phyloP scores from a whole-genome alignment of 768 basidiomycete genomes.

The Pleurotus cornucopiae region DNA sequence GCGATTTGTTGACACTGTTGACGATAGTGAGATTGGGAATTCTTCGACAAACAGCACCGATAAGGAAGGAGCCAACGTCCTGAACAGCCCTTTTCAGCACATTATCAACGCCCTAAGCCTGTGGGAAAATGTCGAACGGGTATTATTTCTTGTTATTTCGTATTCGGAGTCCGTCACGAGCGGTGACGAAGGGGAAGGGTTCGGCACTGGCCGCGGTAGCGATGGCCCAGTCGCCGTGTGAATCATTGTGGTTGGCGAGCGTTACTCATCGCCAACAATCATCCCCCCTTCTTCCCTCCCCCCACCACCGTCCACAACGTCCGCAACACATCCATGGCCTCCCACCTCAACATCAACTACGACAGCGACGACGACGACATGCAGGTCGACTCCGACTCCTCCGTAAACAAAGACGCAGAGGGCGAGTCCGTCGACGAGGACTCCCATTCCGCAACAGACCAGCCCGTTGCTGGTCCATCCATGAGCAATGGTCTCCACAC shows the following conservation, averaged over 20 bases:
- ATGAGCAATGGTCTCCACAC: constrained; percentile 19
- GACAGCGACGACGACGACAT: constrained; percentile 59
- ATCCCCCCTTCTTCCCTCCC: constrained; percentile 20
- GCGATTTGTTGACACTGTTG: constrained; percentile 2
- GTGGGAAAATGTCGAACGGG: constrained; percentile 3
- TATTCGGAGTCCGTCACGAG: constrained; percentile 50
- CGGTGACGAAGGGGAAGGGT: constrained; percentile 48
- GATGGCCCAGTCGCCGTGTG: constrained; percentile 55
- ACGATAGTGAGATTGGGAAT: constrained; percentile 2
- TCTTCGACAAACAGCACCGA: not conserved
- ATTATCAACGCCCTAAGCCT: constrained; percentile 4
- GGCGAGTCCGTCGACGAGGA: constrained; percentile 61
- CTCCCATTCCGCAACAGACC: constrained; percentile 28
- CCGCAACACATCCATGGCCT: constrained; percentile 22
- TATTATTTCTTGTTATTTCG: constrained; percentile 15
- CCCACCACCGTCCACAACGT: constrained; percentile 19
- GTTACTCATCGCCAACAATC: constrained; percentile 37
- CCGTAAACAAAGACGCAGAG: constrained; percentile 50
- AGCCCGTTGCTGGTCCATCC: constrained; percentile 33
- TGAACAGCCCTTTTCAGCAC: not conserved
- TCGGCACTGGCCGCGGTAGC: constrained; percentile 53
- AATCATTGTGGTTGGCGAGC: constrained; percentile 53
- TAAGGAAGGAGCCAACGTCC: constrained; percentile 6
- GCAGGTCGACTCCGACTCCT: constrained; percentile 64
- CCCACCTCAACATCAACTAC: constrained; percentile 52